Evolutionary conservation across 169 alveolate genomes (phyloP).

Genomic region (Plasmodium malariae): DNA sequence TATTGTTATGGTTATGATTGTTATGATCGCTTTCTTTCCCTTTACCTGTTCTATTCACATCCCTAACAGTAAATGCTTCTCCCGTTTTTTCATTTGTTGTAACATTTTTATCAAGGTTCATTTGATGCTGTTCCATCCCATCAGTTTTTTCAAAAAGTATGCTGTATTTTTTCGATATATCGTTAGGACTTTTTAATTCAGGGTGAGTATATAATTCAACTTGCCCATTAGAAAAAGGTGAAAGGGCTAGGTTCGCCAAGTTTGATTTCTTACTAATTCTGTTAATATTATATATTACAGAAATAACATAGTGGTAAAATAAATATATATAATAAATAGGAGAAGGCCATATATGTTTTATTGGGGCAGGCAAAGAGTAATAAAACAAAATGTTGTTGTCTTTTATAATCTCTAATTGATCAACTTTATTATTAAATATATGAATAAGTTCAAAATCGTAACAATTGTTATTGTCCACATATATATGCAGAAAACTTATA

Average conservation of each 20-base stretch:
- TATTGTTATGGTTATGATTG: background rate
- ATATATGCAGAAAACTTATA: slow-evolving; percentile 56
- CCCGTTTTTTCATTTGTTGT: background rate
- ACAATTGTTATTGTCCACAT: slow-evolving; percentile 21
- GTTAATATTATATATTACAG: slow-evolving; percentile 26
- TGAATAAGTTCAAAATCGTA: slow-evolving; percentile 58
- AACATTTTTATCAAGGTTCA: background rate
- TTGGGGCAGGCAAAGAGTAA: slow-evolving; percentile 62
- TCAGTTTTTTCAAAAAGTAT: no score
- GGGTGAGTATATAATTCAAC: background rate
- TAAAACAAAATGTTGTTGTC: slow-evolving; percentile 12
- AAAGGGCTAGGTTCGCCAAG: background rate
- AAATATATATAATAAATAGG: slow-evolving; percentile 48
- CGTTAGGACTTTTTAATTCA: no score
- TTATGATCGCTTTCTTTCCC: no score
- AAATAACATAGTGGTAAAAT: slow-evolving; percentile 35
- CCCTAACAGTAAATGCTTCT: background rate
- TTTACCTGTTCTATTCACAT: no score
- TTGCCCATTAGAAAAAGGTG: background rate
- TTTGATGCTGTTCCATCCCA: background rate
- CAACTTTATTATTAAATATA: slow-evolving; percentile 4
- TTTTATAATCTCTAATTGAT: slow-evolving; percentile 38
- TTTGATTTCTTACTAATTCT: background rate
- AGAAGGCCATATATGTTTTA: slow-evolving; percentile 68
- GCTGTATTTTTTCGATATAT: background rate